Evolutionary conservation across 495 filamentous ascomycete species (phyloP).

Genomic region (Aspergillus leporis): DNA sequence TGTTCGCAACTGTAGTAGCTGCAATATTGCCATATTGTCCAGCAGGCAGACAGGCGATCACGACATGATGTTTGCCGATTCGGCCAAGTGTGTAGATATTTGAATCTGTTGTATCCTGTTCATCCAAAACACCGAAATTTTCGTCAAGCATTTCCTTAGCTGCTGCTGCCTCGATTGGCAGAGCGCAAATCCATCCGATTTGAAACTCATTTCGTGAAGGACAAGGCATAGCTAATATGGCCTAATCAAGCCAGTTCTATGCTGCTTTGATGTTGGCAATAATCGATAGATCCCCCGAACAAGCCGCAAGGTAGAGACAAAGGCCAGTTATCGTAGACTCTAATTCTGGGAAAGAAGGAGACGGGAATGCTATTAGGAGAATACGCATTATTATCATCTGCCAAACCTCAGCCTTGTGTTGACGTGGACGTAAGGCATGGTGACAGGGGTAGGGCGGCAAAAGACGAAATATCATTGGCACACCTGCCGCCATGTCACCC

Average conservation of each 20-base stretch:
- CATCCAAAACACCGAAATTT: slow-evolving; percentile 31
- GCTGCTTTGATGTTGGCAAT: not conserved
- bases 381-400: not conserved
- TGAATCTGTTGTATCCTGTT: slow-evolving; percentile 24
- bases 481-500: not conserved
- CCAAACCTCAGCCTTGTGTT: not conserved
- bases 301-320: not conserved
- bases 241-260: not conserved
- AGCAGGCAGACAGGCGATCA: slow-evolving; percentile 40
- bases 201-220: slow-evolving; percentile 38
- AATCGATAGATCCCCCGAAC: not conserved
- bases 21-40: slow-evolving; percentile 40
- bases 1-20: slow-evolving; percentile 37
- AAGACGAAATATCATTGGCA: not conserved
- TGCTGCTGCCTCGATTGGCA: slow-evolving; percentile 45
- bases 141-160: slow-evolving; percentile 49
- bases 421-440: too few relatives aligned
- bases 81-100: slow-evolving; percentile 45
- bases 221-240: slow-evolving; percentile 26
- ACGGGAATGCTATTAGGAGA: not conserved
- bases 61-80: slow-evolving; percentile 45
- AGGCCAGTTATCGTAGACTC: not conserved
- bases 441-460: not conserved
- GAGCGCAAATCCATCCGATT: slow-evolving; percentile 52
- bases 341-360: not conserved